A percentile compares a stretch with the other conserved stretches of the same genome.
phyloP scores from a whole-genome alignment of 192 early-diverging fungal genomes.

The Coemansia reversa region DNA sequence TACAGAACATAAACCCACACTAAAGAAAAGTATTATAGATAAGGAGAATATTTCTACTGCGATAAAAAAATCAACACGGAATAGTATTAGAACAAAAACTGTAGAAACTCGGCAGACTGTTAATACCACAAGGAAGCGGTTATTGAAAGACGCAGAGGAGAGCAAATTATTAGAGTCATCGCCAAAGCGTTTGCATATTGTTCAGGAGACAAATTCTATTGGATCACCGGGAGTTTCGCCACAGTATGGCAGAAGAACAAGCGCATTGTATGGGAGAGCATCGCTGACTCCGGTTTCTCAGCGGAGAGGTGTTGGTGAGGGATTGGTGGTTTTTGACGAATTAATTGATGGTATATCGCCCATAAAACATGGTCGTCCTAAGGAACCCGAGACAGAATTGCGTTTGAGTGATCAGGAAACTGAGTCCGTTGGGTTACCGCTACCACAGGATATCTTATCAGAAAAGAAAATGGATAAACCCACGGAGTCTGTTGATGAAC shows the following conservation, averaged over 20 bases:
- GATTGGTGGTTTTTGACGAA: conserved; percentile 20
- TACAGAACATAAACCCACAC: no score
- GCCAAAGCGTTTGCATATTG: not conserved
- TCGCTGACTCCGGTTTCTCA: conserved; percentile 6
- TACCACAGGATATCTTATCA: not conserved
- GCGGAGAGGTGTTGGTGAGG: conserved; percentile 2
- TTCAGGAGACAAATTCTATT: not conserved
- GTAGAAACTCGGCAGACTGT: not conserved
- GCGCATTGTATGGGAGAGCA: conserved; percentile 6
- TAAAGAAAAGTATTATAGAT: no score
- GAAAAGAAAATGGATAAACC: not conserved
- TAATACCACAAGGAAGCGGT: not conserved
- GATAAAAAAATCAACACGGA: no score
- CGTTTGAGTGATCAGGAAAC: conserved; percentile 5
- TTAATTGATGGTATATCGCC: conserved; percentile 44
- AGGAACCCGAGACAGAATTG: not conserved
- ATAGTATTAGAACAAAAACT: no score
- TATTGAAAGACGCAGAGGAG: not conserved
- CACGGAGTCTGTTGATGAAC: no score
- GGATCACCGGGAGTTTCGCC: conserved; percentile 11
- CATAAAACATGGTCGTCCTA: conserved; percentile 21
- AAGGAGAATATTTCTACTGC: no score
- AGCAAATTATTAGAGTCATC: not conserved
- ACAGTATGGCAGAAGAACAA: conserved; percentile 24
- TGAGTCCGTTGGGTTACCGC: not conserved